phyloP scores from a whole-genome alignment of 345 rosid species.

The Kernera saxatilis region DNA sequence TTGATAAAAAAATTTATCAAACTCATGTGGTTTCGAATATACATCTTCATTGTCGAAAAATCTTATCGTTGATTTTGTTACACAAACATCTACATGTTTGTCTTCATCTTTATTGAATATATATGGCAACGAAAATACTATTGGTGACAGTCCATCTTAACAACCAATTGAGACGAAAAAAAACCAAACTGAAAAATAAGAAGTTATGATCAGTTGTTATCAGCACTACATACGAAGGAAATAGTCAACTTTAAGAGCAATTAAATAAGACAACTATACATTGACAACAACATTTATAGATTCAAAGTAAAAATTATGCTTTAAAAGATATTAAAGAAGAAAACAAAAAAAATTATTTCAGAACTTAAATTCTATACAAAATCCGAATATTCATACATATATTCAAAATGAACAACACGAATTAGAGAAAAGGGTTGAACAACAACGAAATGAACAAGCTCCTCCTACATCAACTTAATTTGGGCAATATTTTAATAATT shows the following conservation, averaged over 20 bases:
- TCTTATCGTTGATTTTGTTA: not conserved
- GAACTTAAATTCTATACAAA: not conserved
- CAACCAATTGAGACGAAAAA: not conserved
- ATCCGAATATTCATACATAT: not conserved
- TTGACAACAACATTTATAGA: not conserved
- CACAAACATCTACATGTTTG: not conserved
- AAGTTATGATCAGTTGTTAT: not conserved
- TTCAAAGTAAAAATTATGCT: not conserved
- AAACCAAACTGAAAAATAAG: not conserved
- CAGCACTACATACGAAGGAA: not conserved
- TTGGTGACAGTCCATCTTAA: not conserved
- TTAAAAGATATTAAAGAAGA: not conserved
- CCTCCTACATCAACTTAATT: not conserved
- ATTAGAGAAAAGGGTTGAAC: not conserved
- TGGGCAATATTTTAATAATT: not conserved
- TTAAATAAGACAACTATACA: not conserved
- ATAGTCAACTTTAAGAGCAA: not conserved
- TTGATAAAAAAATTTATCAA: not conserved
- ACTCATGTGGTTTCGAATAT: not conserved
- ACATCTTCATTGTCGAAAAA: not conserved
- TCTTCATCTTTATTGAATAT: not conserved
- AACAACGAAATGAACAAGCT: not conserved
- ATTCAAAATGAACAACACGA: not conserved
- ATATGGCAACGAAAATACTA: not conserved
- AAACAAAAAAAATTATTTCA: not conserved